Percentiles rank a stretch among this genome's conserved stretches.
These are phyloP conservation scores for Talinum fruticosum DNA, from an alignment of 148 eudicot species.

Conservation along the genomic window DNA sequence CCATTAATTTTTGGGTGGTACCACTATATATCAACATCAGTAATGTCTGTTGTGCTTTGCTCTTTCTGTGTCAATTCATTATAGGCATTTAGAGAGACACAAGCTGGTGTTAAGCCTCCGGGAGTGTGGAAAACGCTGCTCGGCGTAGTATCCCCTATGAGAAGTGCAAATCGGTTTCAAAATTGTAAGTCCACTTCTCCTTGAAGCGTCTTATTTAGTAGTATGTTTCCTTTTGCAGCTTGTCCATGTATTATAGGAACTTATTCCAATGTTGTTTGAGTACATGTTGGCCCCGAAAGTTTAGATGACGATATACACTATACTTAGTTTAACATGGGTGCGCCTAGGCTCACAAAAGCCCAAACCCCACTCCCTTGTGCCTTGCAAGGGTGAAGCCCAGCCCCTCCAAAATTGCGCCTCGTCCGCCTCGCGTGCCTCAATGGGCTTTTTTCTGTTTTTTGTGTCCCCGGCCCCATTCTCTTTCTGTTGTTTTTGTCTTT, in stretches of 20 bases:
- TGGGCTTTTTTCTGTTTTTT: too few species aligned
- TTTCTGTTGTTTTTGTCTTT: too few species aligned
- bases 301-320: too few species aligned
- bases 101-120: conserved; percentile 61
- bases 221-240: background rate
- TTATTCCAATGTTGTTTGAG: background rate
- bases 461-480: too few species aligned
- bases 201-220: background rate
- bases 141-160: conserved; percentile 49
- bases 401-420: too few species aligned
- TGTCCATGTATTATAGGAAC: background rate
- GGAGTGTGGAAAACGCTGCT: conserved; percentile 79
- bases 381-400: too few species aligned
- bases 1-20: background rate
- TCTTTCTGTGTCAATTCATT: conserved; percentile 4
- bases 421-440: too few species aligned
- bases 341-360: too few species aligned
- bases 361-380: too few species aligned
- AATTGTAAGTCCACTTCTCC: conserved; percentile 42
- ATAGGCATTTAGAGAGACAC: conserved; percentile 69
- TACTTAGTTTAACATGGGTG: too few species aligned
- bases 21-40: background rate
- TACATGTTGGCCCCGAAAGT: too few species aligned
- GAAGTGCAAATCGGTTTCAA: conserved; percentile 42
- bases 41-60: background rate